Base-by-base conservation (phyloP, 192 early-diverging fungal species). In the Coemansia sp. region DNA sequence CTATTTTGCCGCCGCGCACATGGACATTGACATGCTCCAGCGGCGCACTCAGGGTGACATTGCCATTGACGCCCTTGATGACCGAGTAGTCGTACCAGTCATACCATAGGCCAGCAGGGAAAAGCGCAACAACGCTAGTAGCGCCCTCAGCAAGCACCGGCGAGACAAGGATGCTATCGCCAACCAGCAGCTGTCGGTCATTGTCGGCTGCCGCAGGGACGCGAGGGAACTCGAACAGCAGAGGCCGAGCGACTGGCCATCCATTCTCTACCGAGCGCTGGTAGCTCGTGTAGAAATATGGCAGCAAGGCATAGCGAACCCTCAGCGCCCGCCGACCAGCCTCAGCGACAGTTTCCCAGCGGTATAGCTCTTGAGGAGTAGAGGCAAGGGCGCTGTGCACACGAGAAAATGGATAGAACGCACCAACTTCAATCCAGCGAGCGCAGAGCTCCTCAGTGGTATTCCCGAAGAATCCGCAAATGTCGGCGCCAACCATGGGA, bases 401-500 rank as follows among this genome's bases (percentile, higher is more conserved):
- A 18, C 90, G 71, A 25, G 85, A 66, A 47, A 89, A 89, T 2
- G 88, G 88, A 41, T 85, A 86, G 38, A 88, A 85, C 5, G 87
- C 69, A 36, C 88, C 89, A 1, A 90, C 59, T 64, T 87, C 75
- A 14, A 77, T 73, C 89, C 89, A 92, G 21, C 90, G 76, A 0
- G 85, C 83, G 41, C 86, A 88, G 20, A 92, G 76, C 50, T 89
- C 84, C 61, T 89, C 86, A 1, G 83, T 84, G 0, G 86, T 71
- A 26, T 86, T 75, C 3, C 74, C 73, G 18, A 75, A 79, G 71
- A 92, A 92, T 9, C 90, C 90, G 61, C 90, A 88, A 34, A 92
- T 86, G 67, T 92, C 90, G 13, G 90, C 68, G 16, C 90, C 90
- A 2, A 86, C 77, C 73, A 88, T 87, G 0, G 88, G 88, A 34